Evolutionary conservation across 140 eudicot species (phyloP).

Genomic region (Eryngium alpinum): DNA sequence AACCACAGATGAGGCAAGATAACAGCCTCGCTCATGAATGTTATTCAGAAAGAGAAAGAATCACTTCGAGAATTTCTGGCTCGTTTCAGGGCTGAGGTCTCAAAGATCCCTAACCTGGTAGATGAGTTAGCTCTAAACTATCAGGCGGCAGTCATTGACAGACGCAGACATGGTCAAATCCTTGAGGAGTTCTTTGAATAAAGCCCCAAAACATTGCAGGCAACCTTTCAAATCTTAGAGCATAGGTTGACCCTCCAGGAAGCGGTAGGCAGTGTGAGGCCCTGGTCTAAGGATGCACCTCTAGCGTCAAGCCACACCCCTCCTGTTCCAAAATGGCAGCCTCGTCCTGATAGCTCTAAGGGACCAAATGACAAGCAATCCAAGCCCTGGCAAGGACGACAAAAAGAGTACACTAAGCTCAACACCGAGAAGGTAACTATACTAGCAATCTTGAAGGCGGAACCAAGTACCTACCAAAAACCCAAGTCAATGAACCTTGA

Average conservation of each 20-base stretch:
- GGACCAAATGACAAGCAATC: background rate
- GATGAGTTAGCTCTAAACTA: background rate
- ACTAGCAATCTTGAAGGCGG: background rate
- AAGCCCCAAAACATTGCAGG: background rate
- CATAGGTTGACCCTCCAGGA: background rate
- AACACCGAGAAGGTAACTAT: background rate
- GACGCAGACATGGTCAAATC: background rate
- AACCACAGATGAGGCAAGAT: background rate
- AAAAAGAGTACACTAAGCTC: background rate
- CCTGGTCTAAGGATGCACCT: background rate
- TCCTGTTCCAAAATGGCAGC: too few relatives aligned
- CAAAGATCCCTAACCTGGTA: background rate
- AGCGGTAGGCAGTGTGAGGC: background rate
- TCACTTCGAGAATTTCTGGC: background rate
- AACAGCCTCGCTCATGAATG: background rate
- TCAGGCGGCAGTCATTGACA: background rate
- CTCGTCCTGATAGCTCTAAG: background rate
- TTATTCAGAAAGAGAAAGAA: background rate
- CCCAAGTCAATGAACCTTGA: background rate
- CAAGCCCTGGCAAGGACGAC: background rate
- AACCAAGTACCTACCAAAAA: background rate
- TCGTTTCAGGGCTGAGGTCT: background rate
- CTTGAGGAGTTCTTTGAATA: background rate
- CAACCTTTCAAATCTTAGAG: background rate
- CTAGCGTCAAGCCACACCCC: too few relatives aligned